These are phyloP conservation scores for Trifolium pratense DNA, from an alignment of 306 rosid genomes.

Conservation along the genomic window DNA sequence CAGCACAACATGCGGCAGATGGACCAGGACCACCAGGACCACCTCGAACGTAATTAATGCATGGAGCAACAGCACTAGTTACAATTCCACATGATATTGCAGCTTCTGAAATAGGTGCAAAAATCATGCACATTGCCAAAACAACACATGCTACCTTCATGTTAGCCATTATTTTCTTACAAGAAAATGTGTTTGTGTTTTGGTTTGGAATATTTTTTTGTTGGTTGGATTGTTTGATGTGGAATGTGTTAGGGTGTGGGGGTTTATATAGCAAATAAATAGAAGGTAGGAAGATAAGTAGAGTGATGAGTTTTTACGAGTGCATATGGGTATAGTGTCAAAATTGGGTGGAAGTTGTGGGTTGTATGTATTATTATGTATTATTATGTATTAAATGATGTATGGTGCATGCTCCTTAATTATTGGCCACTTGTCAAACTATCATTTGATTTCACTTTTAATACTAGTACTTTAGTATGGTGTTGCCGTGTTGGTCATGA, in stretches of 20 bases:
- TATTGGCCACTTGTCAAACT: no score
- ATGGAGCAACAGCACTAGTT: neutral
- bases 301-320: no score
- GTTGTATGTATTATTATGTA: no score
- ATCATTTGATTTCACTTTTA: no score
- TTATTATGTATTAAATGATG: no score
- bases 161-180: conserved; percentile 28
- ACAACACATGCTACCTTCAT: conserved; percentile 44
- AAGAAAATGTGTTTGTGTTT: neutral
- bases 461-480: no score
- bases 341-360: neutral
- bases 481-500: no score
- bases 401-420: no score
- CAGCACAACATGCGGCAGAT: neutral
- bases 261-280: neutral
- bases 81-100: conserved; percentile 60
- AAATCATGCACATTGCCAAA: conserved; percentile 29
- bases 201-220: neutral
- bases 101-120: conserved; percentile 43
- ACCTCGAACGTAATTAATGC: conserved; percentile 1
- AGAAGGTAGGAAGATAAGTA: neutral
- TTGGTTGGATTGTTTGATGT: neutral
- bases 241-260: neutral
- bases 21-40: neutral
- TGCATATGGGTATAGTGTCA: no score